phyloP scores from a whole-genome alignment of 2,329 filamentous ascomycete genomes.

The Annulohypoxylon truncatum region DNA sequence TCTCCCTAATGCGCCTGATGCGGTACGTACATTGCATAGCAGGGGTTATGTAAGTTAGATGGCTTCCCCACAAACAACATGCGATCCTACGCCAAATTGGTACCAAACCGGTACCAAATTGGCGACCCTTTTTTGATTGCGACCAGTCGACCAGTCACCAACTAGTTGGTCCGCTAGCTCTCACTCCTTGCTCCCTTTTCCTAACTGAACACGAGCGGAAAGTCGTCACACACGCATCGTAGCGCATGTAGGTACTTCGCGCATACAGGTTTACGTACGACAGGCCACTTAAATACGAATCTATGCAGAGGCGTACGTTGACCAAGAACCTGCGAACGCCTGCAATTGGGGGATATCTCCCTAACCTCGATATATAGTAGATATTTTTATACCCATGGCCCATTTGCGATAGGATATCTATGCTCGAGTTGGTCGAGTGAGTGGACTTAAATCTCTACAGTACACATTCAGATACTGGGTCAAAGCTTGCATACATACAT shows the following conservation, averaged over 20 bases:
- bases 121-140: constrained; percentile 30
- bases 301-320: constrained; percentile 2
- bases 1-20: constrained; percentile 12
- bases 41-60: constrained; percentile 22
- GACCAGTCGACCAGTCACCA: constrained; percentile 22
- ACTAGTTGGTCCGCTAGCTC: constrained; percentile 29
- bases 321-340: neutral
- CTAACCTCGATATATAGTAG: neutral
- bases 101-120: constrained; percentile 17
- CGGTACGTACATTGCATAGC: constrained; percentile 10
- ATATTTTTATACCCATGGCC: neutral
- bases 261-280: constrained; percentile 14
- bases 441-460: constrained; percentile 7
- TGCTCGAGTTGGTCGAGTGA: neutral
- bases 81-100: constrained; percentile 36
- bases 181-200: constrained; percentile 13
- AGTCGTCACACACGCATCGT: constrained; percentile 10
- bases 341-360: neutral
- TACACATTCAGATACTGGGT: constrained; percentile 1
- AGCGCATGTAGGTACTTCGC: constrained; percentile 2
- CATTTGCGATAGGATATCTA: neutral
- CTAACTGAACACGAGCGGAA: constrained; percentile 29
- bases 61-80: constrained; percentile 38
- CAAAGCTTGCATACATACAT: constrained; percentile 6
- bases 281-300: constrained; percentile 26